These are phyloP conservation scores for Boletus semigastroideus DNA, from an alignment of 1,284 basidiomycete species.

Conservation along the genomic window DNA sequence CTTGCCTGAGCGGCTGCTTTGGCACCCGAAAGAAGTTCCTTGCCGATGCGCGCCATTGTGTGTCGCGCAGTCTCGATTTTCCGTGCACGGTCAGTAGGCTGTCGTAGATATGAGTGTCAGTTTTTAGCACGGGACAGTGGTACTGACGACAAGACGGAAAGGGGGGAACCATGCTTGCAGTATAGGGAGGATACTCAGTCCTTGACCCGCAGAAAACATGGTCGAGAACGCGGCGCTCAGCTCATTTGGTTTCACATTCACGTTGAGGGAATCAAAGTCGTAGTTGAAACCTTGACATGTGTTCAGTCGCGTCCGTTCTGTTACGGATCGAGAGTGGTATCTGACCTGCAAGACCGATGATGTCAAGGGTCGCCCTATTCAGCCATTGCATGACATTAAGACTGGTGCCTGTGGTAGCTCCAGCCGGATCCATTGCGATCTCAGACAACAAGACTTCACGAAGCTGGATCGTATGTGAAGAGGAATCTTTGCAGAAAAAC, in stretches of 20 bases:
- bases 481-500: neutral
- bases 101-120: neutral
- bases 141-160: conserved; percentile 43
- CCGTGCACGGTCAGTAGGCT: conserved; percentile 19
- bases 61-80: conserved; percentile 16
- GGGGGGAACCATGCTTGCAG: conserved; percentile 41
- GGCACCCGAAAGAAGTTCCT: conserved; percentile 31
- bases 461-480: conserved; percentile 33
- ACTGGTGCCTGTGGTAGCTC: conserved; percentile 8
- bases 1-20: too few species aligned
- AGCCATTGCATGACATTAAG: conserved; percentile 52
- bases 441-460: conserved; percentile 18
- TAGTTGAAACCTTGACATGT: conserved; percentile 57
- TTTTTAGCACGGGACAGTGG: neutral
- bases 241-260: conserved; percentile 41
- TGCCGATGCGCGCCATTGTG: conserved; percentile 39
- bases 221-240: conserved; percentile 47
- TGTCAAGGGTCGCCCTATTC: neutral
- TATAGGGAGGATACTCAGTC: conserved; percentile 29
- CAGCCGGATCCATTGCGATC: conserved; percentile 7
- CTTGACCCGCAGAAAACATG: conserved; percentile 36
- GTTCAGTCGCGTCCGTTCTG: neutral
- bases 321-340: too few species aligned
- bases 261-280: conserved; percentile 53
- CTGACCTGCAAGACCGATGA: neutral